phyloP scores from a whole-genome alignment of 108 stramenopile species.

The Craspedostauros australis region DNA sequence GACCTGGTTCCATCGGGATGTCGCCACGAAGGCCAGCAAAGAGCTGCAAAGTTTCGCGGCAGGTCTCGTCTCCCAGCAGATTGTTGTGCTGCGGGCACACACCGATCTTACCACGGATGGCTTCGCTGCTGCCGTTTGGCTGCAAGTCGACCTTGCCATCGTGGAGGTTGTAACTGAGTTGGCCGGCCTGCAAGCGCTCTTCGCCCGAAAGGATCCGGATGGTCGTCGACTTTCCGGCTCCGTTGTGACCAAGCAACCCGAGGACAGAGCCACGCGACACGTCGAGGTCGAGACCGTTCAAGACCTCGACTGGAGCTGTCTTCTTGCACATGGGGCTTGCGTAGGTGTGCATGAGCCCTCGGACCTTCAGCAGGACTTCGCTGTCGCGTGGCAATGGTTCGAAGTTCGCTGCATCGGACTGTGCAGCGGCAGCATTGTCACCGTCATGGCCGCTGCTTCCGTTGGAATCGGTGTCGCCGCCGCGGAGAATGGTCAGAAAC shows the following conservation, averaged over 20 bases:
- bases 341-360: constrained; percentile 19
- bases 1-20: constrained; percentile 10
- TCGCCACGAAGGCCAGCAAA: constrained; percentile 56
- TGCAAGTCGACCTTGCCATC: constrained; percentile 5
- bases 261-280: constrained; percentile 54
- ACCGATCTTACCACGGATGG: constrained; percentile 37
- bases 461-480: too few relatives aligned
- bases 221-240: constrained; percentile 36
- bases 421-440: neutral
- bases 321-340: constrained; percentile 6
- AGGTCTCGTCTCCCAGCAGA: constrained; percentile 67
- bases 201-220: constrained; percentile 20
- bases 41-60: constrained; percentile 56
- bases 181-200: constrained; percentile 6
- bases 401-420: constrained; percentile 14
- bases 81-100: constrained; percentile 60
- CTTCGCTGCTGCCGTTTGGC: constrained; percentile 7
- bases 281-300: constrained; percentile 34
- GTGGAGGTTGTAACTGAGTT: constrained; percentile 15
- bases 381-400: constrained; percentile 21
- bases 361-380: constrained; percentile 16
- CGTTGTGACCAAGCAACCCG: constrained; percentile 56
- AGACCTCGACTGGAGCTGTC: constrained; percentile 22
- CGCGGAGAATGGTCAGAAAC: too few relatives aligned
- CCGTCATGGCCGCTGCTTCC: too few relatives aligned